Conservation (phyloP, 139 green algal genomes). For the Chlorella sp. region DNA sequence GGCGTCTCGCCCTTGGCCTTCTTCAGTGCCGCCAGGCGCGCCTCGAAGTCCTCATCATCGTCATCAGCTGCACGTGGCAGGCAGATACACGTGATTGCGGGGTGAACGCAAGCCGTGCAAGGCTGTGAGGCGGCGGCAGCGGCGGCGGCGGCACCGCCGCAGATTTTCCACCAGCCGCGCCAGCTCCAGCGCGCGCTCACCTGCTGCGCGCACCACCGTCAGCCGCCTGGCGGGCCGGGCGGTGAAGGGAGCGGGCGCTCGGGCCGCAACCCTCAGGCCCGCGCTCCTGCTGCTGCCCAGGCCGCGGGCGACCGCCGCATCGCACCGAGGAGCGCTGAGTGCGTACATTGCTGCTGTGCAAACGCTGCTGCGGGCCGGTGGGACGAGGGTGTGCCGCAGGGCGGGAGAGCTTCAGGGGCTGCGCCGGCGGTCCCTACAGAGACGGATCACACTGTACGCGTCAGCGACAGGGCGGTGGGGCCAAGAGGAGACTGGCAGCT, state of each 20-base stretch:
- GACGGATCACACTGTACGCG: no score
- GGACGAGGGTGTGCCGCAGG: neutral
- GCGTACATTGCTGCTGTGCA: neutral
- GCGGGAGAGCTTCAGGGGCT: no score
- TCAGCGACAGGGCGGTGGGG: no score
- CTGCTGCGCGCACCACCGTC: slow-evolving; percentile 10
- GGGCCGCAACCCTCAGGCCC: neutral
- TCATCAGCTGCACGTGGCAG: slow-evolving; percentile 32
- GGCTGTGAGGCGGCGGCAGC: neutral
- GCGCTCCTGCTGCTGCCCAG: slow-evolving; percentile 21
- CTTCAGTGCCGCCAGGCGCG: slow-evolving; percentile 73
- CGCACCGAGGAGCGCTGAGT: neutral
- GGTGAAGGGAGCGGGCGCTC: slow-evolving; percentile 20
- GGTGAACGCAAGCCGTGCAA: no score
- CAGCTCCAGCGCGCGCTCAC: neutral
- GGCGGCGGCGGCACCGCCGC: neutral
- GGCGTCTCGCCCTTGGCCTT: slow-evolving; percentile 72
- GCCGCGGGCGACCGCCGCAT: neutral
- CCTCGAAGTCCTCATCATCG: slow-evolving; percentile 77
- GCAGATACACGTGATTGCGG: no score
- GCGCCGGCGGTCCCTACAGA: no score
- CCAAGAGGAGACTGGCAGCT: no score
- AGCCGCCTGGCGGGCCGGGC: slow-evolving; percentile 10
- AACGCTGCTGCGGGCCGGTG: neutral
- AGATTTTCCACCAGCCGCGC: neutral